Evolutionary conservation across 2,329 filamentous ascomycete species (phyloP).

Genomic region (Aspergillus quadrilineatus): DNA sequence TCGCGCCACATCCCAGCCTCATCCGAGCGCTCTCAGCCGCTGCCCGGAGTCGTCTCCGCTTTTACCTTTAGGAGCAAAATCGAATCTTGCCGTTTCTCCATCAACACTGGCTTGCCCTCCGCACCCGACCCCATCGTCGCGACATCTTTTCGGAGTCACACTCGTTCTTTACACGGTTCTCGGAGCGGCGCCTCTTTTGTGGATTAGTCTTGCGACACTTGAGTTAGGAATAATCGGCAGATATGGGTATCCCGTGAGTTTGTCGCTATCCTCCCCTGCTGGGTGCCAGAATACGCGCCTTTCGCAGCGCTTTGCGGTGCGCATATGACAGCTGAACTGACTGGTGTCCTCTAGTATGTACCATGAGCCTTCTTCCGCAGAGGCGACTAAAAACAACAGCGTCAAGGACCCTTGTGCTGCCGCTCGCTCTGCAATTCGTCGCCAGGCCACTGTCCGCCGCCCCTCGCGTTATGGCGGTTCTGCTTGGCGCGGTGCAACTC

Average conservation of each 20-base stretch:
- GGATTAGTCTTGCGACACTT: conserved; percentile 2
- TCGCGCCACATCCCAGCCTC: conserved; percentile 7
- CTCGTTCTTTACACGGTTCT: conserved; percentile 13
- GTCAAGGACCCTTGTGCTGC: conserved; percentile 55
- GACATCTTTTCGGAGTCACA: conserved; percentile 15
- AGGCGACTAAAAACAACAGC: conserved; percentile 40
- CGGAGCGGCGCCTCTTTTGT: conserved; percentile 9
- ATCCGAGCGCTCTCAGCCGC: conserved; percentile 17
- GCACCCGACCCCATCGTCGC: conserved; percentile 20
- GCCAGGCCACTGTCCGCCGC: conserved; percentile 44
- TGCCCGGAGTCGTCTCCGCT: conserved; percentile 20
- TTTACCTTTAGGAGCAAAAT: conserved; percentile 25
- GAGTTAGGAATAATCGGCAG: neutral
- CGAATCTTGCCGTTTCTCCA: conserved; percentile 27
- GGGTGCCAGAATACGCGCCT: conserved; percentile 16
- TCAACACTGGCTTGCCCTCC: conserved; percentile 19
- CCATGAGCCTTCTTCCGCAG: conserved; percentile 52
- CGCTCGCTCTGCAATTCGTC: conserved; percentile 59
- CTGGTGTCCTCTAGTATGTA: conserved; percentile 50
- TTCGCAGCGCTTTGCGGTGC: conserved; percentile 15
- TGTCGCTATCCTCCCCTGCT: conserved; percentile 9
- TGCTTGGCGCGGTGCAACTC: conserved; percentile 29
- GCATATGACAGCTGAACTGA: conserved; percentile 14
- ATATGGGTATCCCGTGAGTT: conserved; percentile 47
- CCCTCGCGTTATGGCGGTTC: conserved; percentile 28